phyloP scores from a whole-genome alignment of 768 basidiomycete genomes.

The Phlebiopsis flavidoalba region DNA sequence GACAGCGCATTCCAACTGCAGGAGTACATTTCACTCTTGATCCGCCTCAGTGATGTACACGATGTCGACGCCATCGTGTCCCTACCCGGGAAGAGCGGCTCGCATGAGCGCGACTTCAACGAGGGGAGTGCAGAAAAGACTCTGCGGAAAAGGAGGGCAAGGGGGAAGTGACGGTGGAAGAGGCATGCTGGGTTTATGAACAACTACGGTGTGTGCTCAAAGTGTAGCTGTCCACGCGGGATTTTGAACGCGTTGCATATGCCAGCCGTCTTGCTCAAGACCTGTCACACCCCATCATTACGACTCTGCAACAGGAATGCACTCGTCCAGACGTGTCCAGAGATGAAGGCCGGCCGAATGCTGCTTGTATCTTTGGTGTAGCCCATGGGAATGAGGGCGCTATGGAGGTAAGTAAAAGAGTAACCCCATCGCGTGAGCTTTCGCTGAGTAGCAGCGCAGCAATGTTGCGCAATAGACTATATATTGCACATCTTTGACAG shows the following conservation, averaged over 20 bases:
- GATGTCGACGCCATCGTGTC: slow-evolving; percentile 80
- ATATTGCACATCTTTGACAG: slow-evolving; percentile 91
- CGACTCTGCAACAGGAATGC: slow-evolving; percentile 82
- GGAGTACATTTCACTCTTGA: slow-evolving; percentile 88
- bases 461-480: slow-evolving; percentile 98
- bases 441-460: slow-evolving; percentile 33
- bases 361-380: slow-evolving; percentile 93
- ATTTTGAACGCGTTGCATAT: background rate
- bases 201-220: slow-evolving; percentile 41
- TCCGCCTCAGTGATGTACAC: slow-evolving; percentile 78
- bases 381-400: slow-evolving; percentile 87
- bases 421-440: background rate
- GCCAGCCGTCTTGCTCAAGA: slow-evolving; percentile 82
- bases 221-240: background rate
- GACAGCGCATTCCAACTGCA: slow-evolving; percentile 94
- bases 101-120: slow-evolving; percentile 24
- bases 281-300: slow-evolving; percentile 79
- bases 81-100: slow-evolving; percentile 49
- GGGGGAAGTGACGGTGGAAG: slow-evolving; percentile 61
- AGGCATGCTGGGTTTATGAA: slow-evolving; percentile 81
- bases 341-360: slow-evolving; percentile 99
- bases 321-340: slow-evolving; percentile 81
- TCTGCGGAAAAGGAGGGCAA: slow-evolving; percentile 29
- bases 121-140: slow-evolving; percentile 16
- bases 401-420: slow-evolving; percentile 60